Percentiles rank a stretch among this genome's conserved stretches.
Conservation (phyloP, 108 stramenopile genomes). For the Cyclostephanos tholiformis region DNA sequence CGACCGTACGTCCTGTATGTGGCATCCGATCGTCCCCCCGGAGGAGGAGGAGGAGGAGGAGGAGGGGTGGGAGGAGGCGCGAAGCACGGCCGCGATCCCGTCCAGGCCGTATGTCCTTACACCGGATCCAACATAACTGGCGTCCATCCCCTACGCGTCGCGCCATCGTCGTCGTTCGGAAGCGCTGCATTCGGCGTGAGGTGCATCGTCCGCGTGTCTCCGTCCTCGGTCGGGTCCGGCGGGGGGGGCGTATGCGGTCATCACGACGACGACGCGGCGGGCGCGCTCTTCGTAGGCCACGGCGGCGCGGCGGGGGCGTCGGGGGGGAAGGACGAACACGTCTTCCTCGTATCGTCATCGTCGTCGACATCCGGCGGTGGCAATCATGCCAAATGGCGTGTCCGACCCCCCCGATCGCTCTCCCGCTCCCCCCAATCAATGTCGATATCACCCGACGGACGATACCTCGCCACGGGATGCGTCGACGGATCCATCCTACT, state of each 20-base stretch:
- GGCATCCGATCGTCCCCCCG: constrained; percentile 32
- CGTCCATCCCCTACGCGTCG: constrained; percentile 22
- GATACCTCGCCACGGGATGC: constrained; percentile 67
- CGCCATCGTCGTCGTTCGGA: constrained; percentile 1
- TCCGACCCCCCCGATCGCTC: constrained; percentile 71
- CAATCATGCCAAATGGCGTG: constrained; percentile 58
- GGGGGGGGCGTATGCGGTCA: constrained; percentile 23
- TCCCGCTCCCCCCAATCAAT: constrained; percentile 44
- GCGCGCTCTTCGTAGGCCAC: constrained; percentile 32
- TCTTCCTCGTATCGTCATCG: constrained; percentile 23
- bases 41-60: constrained; percentile 8
- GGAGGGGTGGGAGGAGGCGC: constrained; percentile 15
- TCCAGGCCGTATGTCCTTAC: constrained; percentile 46
- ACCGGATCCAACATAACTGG: constrained; percentile 43
- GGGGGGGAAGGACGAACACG: constrained; percentile 36
- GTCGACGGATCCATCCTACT: constrained; percentile 64
- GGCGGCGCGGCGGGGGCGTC: constrained; percentile 16
- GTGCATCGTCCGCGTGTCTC: constrained; percentile 25
- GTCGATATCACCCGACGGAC: constrained; percentile 68
- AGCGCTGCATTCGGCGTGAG: constrained; percentile 26
- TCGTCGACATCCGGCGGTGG: constrained; percentile 8
- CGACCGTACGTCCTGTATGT: constrained; percentile 39
- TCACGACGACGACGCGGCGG: constrained; percentile 12
- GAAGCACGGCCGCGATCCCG: constrained; percentile 31
- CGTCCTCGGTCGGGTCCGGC: constrained; percentile 12